Evolutionary conservation across 139 green algal genomes (phyloP).

Genomic region (Eudorina sp.): DNA sequence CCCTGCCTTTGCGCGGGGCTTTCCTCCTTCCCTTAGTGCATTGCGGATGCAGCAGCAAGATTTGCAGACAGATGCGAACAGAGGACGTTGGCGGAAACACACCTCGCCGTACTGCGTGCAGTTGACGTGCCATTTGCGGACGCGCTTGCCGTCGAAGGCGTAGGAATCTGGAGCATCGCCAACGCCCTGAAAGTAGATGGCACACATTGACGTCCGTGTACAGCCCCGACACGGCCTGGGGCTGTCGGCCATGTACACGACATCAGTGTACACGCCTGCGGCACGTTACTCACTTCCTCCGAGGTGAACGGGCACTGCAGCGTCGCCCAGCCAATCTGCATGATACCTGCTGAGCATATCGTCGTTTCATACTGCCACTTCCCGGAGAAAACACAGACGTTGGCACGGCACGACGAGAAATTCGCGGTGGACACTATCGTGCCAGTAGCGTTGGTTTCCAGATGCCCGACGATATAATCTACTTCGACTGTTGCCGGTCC

Average conservation of each 20-base stretch:
- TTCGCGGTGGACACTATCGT: constrained; percentile 52
- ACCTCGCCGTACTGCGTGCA: constrained; percentile 83
- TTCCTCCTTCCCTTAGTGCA: too few relatives aligned
- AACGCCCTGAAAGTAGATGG: constrained; percentile 86
- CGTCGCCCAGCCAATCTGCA: constrained; percentile 94
- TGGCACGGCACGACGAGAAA: constrained; percentile 86
- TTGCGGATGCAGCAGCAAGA: too few relatives aligned
- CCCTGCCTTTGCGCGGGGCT: too few relatives aligned
- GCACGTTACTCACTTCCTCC: constrained; percentile 69
- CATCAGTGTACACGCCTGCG: too few relatives aligned
- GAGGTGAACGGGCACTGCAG: constrained; percentile 86
- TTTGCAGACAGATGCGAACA: too few relatives aligned
- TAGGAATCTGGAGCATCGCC: constrained; percentile 91
- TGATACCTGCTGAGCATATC: constrained; percentile 80
- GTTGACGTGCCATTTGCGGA: constrained; percentile 88
- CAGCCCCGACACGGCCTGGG: too few relatives aligned
- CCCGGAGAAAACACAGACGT: constrained; percentile 78
- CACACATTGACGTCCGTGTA: too few relatives aligned
- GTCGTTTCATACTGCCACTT: constrained; percentile 93
- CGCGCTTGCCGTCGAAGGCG: constrained; percentile 83
- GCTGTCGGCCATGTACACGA: too few relatives aligned
- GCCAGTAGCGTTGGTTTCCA: not conserved
- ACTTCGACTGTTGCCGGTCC: not conserved
- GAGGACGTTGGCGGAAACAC: too few relatives aligned
- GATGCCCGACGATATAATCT: not conserved